A percentile compares a stretch with the other conserved stretches of the same genome.
Conservation (phyloP, 192 early-diverging fungal species). For the Allomyces javanicus region DNA sequence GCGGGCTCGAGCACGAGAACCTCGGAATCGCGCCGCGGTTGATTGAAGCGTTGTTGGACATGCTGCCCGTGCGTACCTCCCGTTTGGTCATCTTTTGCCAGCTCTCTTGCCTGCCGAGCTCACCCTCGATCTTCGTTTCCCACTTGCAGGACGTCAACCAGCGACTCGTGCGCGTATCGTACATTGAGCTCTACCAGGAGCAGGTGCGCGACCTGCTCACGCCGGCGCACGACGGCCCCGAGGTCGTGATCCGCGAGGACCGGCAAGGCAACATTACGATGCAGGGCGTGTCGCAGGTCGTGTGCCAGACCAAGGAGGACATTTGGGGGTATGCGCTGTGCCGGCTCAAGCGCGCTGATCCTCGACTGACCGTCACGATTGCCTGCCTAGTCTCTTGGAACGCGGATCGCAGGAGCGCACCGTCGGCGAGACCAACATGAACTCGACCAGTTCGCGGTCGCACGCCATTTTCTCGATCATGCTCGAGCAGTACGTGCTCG, state of each 20-base stretch:
- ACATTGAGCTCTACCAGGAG: conserved; percentile 91
- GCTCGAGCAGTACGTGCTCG: conserved; percentile 38
- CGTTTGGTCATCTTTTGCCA: background rate
- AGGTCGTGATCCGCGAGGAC: conserved; percentile 43
- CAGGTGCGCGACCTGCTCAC: conserved; percentile 61
- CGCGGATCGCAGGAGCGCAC: conserved; percentile 47
- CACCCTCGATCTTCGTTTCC: conserved; percentile 32
- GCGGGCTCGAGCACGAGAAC: conserved; percentile 45
- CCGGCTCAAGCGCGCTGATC: too few relatives aligned
- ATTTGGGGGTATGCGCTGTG: conserved; percentile 13
- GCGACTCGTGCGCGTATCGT: conserved; percentile 51
- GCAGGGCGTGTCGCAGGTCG: conserved; percentile 43
- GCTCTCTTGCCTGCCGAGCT: background rate
- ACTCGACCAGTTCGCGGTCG: conserved; percentile 55
- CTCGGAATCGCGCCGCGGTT: conserved; percentile 20
- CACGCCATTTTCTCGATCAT: conserved; percentile 62
- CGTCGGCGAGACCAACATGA: conserved; percentile 56
- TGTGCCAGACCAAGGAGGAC: conserved; percentile 39
- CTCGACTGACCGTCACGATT: too few relatives aligned
- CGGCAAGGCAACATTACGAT: conserved; percentile 43
- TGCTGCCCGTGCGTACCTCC: conserved; percentile 11
- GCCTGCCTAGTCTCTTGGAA: conserved; percentile 20
- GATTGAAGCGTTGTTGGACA: conserved; percentile 41
- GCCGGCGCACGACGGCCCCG: conserved; percentile 21
- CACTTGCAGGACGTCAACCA: conserved; percentile 24